Evolutionary conservation across 225 moss, liverwort and hornwort species (phyloP), one percentile per base, ranked within the genome.

Genomic region (Neckera pumila): DNA sequence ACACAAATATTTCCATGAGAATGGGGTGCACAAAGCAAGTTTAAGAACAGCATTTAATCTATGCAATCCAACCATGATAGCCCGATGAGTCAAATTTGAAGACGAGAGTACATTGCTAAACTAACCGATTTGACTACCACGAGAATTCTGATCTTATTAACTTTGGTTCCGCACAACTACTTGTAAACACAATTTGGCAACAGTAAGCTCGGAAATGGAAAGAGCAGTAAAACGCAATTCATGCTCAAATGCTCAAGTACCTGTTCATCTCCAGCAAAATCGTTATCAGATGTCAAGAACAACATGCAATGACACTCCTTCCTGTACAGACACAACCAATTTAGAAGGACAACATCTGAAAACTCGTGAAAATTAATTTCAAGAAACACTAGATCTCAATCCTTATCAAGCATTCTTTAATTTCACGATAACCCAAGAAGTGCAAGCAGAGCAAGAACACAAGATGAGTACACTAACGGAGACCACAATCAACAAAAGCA

Each of bases 261-360:
- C 98, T 98, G 97, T 8, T 97, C 96, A 79, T 84, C 49, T 65
- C 98, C 97, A 33, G 95, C 98, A 90, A 97, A 98, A 84, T 98
- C 96, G 69, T 98, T 98, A 18, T 97, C 98, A 43, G 93, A 69
- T 64, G 98, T 98, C 85, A 97, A 91, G 89, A 98, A 98, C 64
- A 98, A 91, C 98, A 97, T 98, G 90, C 97, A 97, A 84, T 98
- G 98, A 82, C 96, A 98, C 89, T 98, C 97, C 96, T 96, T 98
- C 91, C 97, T 98, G 98, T 22, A 91, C 38, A 81, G 12, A 54
- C 61, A 87, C 25, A 45, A 86, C 58, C 63, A 83, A 7, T 71
- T 87, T 71, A 81, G 82, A 77, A 82, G 31, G 26, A 33, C 66
- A 62, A 71, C 36, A 76, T 57, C 38, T 86, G 40, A 43, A 58